Evolutionary conservation across 163 green algal genomes (phyloP).

Genomic region (Chlamydomonas reinhardtii): DNA sequence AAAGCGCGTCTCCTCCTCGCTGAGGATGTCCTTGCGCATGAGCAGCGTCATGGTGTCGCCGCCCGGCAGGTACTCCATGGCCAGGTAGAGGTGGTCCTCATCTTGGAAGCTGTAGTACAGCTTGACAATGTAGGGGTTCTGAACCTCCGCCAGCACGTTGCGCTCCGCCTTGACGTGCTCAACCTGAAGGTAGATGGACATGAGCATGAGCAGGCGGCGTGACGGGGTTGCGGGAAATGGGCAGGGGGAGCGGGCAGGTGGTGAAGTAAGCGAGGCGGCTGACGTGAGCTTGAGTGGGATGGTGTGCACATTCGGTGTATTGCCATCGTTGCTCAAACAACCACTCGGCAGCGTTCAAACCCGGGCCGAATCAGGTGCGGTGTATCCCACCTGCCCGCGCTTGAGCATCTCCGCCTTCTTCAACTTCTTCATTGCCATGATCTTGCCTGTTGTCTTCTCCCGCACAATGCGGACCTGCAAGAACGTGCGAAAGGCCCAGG

Average conservation of each 20-base stretch:
- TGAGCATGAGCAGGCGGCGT: not conserved
- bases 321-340: too few relatives aligned
- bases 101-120: constrained; percentile 98
- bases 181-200: constrained; percentile 86
- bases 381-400: constrained; percentile 83
- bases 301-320: too few relatives aligned
- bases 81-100: constrained; percentile 94
- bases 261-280: too few relatives aligned
- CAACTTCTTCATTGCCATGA: constrained; percentile 99
- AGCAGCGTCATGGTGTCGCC: constrained; percentile 99
- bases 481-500: too few relatives aligned
- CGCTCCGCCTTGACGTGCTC: constrained; percentile 98
- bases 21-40: constrained; percentile 97
- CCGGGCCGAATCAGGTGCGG: too few relatives aligned
- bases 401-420: constrained; percentile 97
- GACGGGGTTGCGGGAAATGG: not conserved
- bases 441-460: constrained; percentile 86
- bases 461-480: constrained; percentile 89
- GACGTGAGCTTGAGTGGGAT: too few relatives aligned
- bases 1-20: constrained; percentile 89
- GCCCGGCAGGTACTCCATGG: constrained; percentile 99
- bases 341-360: too few relatives aligned
- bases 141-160: constrained; percentile 95
- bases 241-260: not conserved
- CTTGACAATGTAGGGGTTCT: constrained; percentile 93